phyloP scores from a whole-genome alignment of 2,329 filamentous ascomycete species.

The Passalora sequoiae region DNA sequence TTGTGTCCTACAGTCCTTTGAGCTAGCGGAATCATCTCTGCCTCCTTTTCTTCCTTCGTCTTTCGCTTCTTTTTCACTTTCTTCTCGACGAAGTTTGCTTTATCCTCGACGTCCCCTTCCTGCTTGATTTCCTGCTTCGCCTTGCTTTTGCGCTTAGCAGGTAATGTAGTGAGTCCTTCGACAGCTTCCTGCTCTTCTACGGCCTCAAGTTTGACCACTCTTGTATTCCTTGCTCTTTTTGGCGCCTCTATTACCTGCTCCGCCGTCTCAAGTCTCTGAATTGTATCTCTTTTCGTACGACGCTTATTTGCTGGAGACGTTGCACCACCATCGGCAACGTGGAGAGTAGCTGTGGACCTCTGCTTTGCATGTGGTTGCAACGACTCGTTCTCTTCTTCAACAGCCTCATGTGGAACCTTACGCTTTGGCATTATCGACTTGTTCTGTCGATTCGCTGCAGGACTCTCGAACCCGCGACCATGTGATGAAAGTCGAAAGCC shows the following conservation, averaged over 20 bases:
- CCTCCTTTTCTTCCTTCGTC: slow-evolving; percentile 53
- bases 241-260: slow-evolving; percentile 8
- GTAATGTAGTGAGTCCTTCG: not conserved
- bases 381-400: slow-evolving; percentile 18
- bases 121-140: slow-evolving; percentile 13
- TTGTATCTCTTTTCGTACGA: slow-evolving; percentile 15
- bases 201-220: slow-evolving; percentile 16
- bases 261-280: slow-evolving; percentile 11
- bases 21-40: slow-evolving; percentile 59
- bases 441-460: too few relatives aligned
- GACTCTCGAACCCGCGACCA: too few relatives aligned
- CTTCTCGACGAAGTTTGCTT: slow-evolving; percentile 10
- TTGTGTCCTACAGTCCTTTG: slow-evolving; percentile 64
- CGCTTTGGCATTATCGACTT: slow-evolving; percentile 26
- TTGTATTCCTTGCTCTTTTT: slow-evolving; percentile 14
- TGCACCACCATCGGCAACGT: slow-evolving; percentile 6
- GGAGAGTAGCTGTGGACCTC: slow-evolving; percentile 5
- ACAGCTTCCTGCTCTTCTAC: slow-evolving; percentile 7
- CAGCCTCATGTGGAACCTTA: slow-evolving; percentile 12
- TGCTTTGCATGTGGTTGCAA: slow-evolving; percentile 20
- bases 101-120: slow-evolving; percentile 9
- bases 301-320: slow-evolving; percentile 20
- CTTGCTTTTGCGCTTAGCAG: slow-evolving; percentile 14
- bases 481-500: too few relatives aligned
- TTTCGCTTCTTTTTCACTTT: slow-evolving; percentile 45